A percentile compares a stretch with the other conserved stretches of the same genome.
Conservation (phyloP, 805 yeast species). For the Ogataea pini region DNA sequence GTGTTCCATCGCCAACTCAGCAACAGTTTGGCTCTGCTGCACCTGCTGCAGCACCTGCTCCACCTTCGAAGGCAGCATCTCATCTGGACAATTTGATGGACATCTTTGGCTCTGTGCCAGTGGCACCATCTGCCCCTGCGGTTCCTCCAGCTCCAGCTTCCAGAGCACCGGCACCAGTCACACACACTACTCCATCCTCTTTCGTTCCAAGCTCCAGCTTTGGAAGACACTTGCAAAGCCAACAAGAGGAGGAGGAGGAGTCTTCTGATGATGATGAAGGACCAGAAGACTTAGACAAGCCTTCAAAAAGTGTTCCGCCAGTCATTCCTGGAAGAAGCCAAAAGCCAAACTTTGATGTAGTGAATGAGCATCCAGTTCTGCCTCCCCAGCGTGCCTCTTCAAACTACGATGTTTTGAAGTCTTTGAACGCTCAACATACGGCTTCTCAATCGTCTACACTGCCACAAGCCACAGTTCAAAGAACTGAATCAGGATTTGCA, state of each 20-base stretch:
- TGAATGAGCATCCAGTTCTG: slow-evolving; percentile 14
- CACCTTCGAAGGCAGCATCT: slow-evolving; percentile 26
- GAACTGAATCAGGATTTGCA: slow-evolving; percentile 4
- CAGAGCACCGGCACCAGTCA: slow-evolving; percentile 11
- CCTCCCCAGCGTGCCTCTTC: slow-evolving; percentile 22
- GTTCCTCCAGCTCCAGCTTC: slow-evolving; percentile 37
- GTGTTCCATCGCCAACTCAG: slow-evolving; percentile 23
- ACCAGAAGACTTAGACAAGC: slow-evolving; percentile 34
- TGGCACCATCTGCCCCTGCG: slow-evolving; percentile 16
- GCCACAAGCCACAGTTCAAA: slow-evolving; percentile 19
- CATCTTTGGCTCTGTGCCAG: slow-evolving; percentile 46
- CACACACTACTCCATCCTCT: slow-evolving; percentile 16
- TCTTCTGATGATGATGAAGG: slow-evolving; percentile 42
- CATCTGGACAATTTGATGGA: slow-evolving; percentile 69
- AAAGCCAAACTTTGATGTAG: slow-evolving; percentile 34
- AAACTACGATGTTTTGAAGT: slow-evolving; percentile 51
- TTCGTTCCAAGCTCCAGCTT: slow-evolving; percentile 85
- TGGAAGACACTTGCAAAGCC: slow-evolving; percentile 67
- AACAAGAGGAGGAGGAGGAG: slow-evolving; percentile 29
- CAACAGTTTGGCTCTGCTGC: slow-evolving; percentile 13
- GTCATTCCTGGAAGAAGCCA: slow-evolving; percentile 38
- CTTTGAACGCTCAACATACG: slow-evolving; percentile 7
- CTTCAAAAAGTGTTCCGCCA: slow-evolving; percentile 32
- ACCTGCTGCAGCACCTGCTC: slow-evolving; percentile 15
- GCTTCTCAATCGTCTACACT: slow-evolving; percentile 21